Evolutionary conservation across 805 yeast species (phyloP).

Genomic region (Geotrichum ghanense): DNA sequence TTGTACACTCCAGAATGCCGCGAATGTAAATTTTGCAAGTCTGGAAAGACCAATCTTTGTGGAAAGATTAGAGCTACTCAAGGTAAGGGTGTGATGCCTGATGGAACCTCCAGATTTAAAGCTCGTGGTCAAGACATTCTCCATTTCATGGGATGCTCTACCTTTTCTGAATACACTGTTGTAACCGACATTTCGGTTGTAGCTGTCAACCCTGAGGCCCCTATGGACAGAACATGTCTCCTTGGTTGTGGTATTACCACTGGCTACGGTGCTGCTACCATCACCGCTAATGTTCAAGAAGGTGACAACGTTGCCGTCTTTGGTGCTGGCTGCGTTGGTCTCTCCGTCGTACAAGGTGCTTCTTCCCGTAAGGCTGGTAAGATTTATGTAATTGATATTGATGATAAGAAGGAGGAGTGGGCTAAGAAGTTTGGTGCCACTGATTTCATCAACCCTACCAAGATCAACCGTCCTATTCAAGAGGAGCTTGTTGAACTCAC

Average conservation of each 20-base stretch:
- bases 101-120: conserved; percentile 86
- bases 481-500: conserved; percentile 78
- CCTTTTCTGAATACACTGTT: conserved; percentile 94
- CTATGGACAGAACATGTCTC: conserved; percentile 77
- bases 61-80: conserved; percentile 94
- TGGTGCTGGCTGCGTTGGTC: conserved; percentile 97
- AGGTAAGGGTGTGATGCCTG: conserved; percentile 98
- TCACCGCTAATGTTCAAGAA: conserved; percentile 79
- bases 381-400: conserved; percentile 74
- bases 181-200: conserved; percentile 96
- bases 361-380: conserved; percentile 68
- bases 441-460: conserved; percentile 79
- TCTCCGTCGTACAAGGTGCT: conserved; percentile 95
- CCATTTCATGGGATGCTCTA: conserved; percentile 98
- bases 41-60: conserved; percentile 95
- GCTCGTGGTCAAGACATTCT: conserved; percentile 68
- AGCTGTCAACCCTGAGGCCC: conserved; percentile 76
- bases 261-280: conserved; percentile 95
- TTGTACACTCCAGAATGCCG: conserved; percentile 95
- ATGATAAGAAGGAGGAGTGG: conserved; percentile 76
- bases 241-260: conserved; percentile 98
- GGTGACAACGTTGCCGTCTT: conserved; percentile 95
- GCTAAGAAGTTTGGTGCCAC: conserved; percentile 89
- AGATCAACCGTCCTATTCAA: conserved; percentile 62
- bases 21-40: conserved; percentile 87